Evolutionary conservation across 2,329 filamentous ascomycete species (phyloP).

Genomic region (Delphinella strobiligena): DNA sequence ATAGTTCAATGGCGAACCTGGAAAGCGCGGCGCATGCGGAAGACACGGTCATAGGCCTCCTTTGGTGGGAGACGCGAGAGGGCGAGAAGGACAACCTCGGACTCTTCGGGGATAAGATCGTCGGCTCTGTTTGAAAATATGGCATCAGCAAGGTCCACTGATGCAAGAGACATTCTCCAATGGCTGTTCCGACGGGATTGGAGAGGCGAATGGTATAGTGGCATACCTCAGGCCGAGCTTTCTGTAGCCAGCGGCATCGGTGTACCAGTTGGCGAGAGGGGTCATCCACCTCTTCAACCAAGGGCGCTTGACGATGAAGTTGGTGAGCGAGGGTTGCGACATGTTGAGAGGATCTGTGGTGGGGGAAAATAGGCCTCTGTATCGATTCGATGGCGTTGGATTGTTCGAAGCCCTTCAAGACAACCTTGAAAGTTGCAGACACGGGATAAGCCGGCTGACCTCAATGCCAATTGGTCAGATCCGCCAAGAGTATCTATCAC

Average conservation of each 20-base stretch:
- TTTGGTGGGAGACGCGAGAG: constrained; percentile 82
- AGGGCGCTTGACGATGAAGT: constrained; percentile 69
- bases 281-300: constrained; percentile 70
- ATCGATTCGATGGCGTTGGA: constrained; percentile 7
- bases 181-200: not conserved
- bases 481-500: too few relatives aligned
- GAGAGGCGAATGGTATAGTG: constrained; percentile 5
- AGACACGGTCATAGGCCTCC: constrained; percentile 92
- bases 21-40: constrained; percentile 89
- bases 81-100: constrained; percentile 71
- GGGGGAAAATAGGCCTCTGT: constrained; percentile 19
- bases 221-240: constrained; percentile 79
- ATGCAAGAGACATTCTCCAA: not conserved
- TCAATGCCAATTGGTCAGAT: too few relatives aligned
- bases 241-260: constrained; percentile 80
- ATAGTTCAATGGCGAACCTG: constrained; percentile 58
- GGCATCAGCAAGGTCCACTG: not conserved
- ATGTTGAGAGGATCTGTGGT: constrained; percentile 33
- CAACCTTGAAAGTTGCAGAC: not conserved
- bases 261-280: constrained; percentile 82
- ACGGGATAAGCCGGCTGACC: not conserved
- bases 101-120: constrained; percentile 90
- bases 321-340: constrained; percentile 61
- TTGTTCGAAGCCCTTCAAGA: not conserved
- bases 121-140: constrained; percentile 54